Percentiles rank a stretch among this genome's conserved stretches.
Evolutionary conservation across 495 filamentous ascomycete species (phyloP).

Genomic region (Aspergillus olivimuriae): DNA sequence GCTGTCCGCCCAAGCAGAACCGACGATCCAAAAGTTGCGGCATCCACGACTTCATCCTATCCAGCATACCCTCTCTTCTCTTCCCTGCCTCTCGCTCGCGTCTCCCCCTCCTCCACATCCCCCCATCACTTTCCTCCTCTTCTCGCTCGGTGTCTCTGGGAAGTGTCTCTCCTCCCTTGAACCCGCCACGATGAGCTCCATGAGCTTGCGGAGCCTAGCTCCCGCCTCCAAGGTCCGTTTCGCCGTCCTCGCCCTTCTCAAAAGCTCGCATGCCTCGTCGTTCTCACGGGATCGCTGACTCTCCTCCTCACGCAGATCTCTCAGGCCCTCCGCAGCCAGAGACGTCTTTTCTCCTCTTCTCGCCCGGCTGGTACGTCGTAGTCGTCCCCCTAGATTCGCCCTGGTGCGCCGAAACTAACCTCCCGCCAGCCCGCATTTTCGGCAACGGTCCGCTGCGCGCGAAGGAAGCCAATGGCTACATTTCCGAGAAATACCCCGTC

Average conservation of each 20-base stretch:
- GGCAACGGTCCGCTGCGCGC: conserved; percentile 78
- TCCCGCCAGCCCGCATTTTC: conserved; percentile 63
- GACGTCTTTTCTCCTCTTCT: conserved; percentile 79
- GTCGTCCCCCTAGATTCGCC: conserved; percentile 7
- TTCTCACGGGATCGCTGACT: no score
- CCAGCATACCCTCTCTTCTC: conserved; percentile 21
- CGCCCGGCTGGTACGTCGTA: conserved; percentile 63
- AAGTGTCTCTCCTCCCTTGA: conserved; percentile 22
- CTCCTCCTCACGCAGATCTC: conserved; percentile 31
- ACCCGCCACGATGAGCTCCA: conserved; percentile 49
- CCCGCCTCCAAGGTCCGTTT: conserved; percentile 48
- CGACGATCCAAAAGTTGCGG: conserved; percentile 30
- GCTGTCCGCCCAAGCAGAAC: conserved; percentile 18
- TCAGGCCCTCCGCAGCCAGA: conserved; percentile 45
- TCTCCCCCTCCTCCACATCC: conserved; percentile 3
- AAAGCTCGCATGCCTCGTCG: neutral
- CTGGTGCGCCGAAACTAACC: conserved; percentile 26
- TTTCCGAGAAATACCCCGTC: conserved; percentile 83
- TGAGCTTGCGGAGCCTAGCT: conserved; percentile 54
- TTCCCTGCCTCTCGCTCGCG: conserved; percentile 19
- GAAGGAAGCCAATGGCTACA: conserved; percentile 79
- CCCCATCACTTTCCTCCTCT: conserved; percentile 4
- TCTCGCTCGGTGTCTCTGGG: conserved; percentile 22
- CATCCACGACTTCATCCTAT: conserved; percentile 12
- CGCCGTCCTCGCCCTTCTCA: neutral